Base-by-base conservation (phyloP, 1,284 basidiomycete genomes). In the Sporisorium exsertum region DNA sequence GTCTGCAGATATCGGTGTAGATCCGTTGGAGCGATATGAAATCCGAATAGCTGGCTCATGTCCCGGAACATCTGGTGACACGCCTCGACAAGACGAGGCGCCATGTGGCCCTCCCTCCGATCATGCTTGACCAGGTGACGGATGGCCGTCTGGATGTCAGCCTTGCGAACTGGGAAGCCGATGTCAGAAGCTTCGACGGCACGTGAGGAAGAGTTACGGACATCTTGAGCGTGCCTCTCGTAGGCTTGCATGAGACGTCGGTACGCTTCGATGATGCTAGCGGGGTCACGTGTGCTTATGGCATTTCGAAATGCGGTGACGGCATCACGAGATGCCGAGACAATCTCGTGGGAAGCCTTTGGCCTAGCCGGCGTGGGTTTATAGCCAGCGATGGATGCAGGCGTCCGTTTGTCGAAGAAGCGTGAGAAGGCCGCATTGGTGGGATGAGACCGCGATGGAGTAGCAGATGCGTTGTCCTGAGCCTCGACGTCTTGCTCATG, bases 41-140 rank as follows among this genome's bases (percentile, higher is more conserved):
- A 70, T 32, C 70, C 74, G 40, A 77, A 77, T 3, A 27, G 32
- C n/a, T 49, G 37, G 20, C 6, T 22, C 52, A 77, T 60, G 57
- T 73, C 70, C 5, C 61, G 29, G 37, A 70, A 69, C 70, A 77
- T 72, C 26, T 49, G 55, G 9, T 59, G 72, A 24, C 66, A 65
- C 32, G 59, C 50, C 33, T 60, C 29, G 33, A 56, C 27, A 12
- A 55, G n/a, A 20, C 29, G 26, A 10, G 18, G 5, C 1, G 42
- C 22, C 56, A 66, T 62, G n/a, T 20, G 24, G 1, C 59, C 55
- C 50, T 57, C 20, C 4, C 16, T 27, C 32, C 60, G 63, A 1
- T 46, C 66, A 37, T 59, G 55, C 5, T 63, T 42, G 13, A 72
- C 16, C 18, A 72, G 27, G 29, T 40, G n/a, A 2, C 52, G 55